Evolutionary conservation across 2,329 filamentous ascomycete species (phyloP).

Genomic region (Colletotrichum cuscutae): DNA sequence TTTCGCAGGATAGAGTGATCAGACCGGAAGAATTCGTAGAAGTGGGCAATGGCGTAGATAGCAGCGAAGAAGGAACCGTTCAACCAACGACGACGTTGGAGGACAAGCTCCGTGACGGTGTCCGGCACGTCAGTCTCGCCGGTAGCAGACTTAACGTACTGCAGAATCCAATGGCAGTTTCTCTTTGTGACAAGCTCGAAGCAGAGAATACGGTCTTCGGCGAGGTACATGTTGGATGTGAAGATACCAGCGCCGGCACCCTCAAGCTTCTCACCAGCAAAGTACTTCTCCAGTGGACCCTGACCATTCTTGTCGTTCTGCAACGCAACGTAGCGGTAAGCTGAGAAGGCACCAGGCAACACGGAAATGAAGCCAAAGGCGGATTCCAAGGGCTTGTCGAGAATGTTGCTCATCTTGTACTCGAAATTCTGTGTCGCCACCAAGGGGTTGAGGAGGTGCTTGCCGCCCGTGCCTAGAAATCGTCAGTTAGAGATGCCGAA

Average conservation of each 20-base stretch:
- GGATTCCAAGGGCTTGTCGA: slow-evolving; percentile 97
- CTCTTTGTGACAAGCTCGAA: slow-evolving; percentile 98
- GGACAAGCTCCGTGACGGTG: slow-evolving; percentile 91
- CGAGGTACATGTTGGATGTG: slow-evolving; percentile 99
- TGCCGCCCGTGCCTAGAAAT: slow-evolving; percentile 67
- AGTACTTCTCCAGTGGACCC: slow-evolving; percentile 95
- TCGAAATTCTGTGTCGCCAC: slow-evolving; percentile 98
- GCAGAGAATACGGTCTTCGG: slow-evolving; percentile 97
- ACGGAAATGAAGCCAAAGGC: slow-evolving; percentile 98
- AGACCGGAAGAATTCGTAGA: slow-evolving; percentile 95
- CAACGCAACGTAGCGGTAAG: slow-evolving; percentile 92
- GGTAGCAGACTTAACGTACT: slow-evolving; percentile 97
- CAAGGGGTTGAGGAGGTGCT: slow-evolving; percentile 90
- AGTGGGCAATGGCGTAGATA: slow-evolving; percentile 93
- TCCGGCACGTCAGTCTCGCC: slow-evolving; percentile 98
- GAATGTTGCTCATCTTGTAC: slow-evolving; percentile 99
- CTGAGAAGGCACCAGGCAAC: slow-evolving; percentile 96
- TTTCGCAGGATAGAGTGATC: slow-evolving; percentile 90
- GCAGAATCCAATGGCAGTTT: slow-evolving; percentile 96
- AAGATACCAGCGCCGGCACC: slow-evolving; percentile 94
- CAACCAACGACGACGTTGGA: slow-evolving; percentile 95
- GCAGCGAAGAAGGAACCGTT: slow-evolving; percentile 99
- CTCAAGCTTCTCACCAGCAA: slow-evolving; percentile 93
- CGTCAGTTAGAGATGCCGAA: too few species aligned
- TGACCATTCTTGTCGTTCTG: slow-evolving; percentile 97